These are phyloP conservation scores for Debaryomyces subglobosus DNA, from an alignment of 1,139 yeast genomes.

Conservation along the genomic window DNA sequence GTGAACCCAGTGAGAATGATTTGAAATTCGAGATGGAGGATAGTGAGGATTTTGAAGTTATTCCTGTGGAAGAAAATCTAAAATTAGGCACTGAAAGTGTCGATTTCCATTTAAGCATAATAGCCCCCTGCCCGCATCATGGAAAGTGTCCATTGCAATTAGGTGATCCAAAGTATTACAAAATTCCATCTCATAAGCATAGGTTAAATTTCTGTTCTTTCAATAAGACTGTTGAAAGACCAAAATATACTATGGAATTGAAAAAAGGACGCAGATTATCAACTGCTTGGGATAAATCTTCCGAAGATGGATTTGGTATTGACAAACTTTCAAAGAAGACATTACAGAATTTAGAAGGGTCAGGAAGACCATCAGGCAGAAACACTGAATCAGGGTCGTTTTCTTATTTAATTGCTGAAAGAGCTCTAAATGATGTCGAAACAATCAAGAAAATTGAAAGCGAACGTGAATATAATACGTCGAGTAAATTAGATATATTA, in stretches of 20 bases:
- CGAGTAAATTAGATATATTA: constrained; percentile 25
- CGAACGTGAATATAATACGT: constrained; percentile 32
- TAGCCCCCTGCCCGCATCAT: constrained; percentile 95
- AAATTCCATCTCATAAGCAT: constrained; percentile 61
- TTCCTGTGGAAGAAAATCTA: constrained; percentile 24
- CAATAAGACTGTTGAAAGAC: constrained; percentile 73
- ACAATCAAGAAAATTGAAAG: constrained; percentile 39
- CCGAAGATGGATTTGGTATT: constrained; percentile 56
- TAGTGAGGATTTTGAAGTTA: constrained; percentile 42
- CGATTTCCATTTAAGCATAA: constrained; percentile 59
- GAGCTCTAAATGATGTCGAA: constrained; percentile 46
- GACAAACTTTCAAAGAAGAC: constrained; percentile 31
- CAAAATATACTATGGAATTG: constrained; percentile 74
- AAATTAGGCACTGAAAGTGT: constrained; percentile 27
- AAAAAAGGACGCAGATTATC: constrained; percentile 81
- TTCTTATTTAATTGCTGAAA: constrained; percentile 74
- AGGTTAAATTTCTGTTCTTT: constrained; percentile 76
- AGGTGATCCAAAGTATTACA: constrained; percentile 69
- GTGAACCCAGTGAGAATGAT: constrained; percentile 46
- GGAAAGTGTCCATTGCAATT: constrained; percentile 83
- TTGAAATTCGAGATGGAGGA: constrained; percentile 53
- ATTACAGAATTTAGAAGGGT: constrained; percentile 48
- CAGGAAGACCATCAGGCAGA: constrained; percentile 75
- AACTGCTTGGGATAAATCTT: constrained; percentile 65
- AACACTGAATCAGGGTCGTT: constrained; percentile 75